Evolutionary conservation across 2,329 filamentous ascomycete genomes (phyloP).

Genomic region (Colletotrichum sp.): DNA sequence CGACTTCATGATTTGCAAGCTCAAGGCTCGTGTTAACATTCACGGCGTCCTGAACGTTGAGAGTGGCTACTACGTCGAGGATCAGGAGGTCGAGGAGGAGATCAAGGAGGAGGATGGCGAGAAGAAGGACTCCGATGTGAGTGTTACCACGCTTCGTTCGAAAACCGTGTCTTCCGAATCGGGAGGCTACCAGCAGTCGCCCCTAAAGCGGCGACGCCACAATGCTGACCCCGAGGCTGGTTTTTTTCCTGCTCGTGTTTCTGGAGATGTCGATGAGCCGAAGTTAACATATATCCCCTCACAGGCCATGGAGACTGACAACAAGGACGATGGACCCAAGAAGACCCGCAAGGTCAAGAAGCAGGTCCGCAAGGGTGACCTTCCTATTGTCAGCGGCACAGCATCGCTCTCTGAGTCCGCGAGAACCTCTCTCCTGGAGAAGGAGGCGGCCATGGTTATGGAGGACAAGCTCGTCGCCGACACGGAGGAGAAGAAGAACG

Average conservation of each 20-base stretch:
- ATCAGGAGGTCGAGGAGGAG: conserved; percentile 95
- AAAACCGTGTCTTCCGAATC: neutral
- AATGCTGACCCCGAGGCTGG: neutral
- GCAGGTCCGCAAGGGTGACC: conserved; percentile 95
- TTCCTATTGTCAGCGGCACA: conserved; percentile 85
- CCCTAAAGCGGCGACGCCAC: conserved; percentile 8
- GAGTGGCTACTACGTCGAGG: conserved; percentile 96
- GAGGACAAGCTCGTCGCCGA: conserved; percentile 98
- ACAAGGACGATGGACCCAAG: conserved; percentile 71
- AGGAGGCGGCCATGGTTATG: conserved; percentile 90
- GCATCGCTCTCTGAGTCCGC: conserved; percentile 73
- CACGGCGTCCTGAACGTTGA: conserved; percentile 97
- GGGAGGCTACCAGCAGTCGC: neutral
- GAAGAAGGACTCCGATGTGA: conserved; percentile 76
- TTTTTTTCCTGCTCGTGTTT: neutral
- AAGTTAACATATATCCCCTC: conserved; percentile 28
- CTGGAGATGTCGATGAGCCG: neutral
- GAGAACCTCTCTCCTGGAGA: conserved; percentile 75
- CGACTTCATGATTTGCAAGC: conserved; percentile 99
- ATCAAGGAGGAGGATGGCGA: conserved; percentile 67
- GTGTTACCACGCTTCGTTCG: conserved; percentile 38
- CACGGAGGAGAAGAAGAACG: conserved; percentile 99
- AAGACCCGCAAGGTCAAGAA: conserved; percentile 99
- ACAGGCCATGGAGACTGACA: conserved; percentile 87
- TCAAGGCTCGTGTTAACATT: conserved; percentile 95